Conservation (phyloP, 1,284 basidiomycete genomes). For the Rhodotorula sp. region DNA sequence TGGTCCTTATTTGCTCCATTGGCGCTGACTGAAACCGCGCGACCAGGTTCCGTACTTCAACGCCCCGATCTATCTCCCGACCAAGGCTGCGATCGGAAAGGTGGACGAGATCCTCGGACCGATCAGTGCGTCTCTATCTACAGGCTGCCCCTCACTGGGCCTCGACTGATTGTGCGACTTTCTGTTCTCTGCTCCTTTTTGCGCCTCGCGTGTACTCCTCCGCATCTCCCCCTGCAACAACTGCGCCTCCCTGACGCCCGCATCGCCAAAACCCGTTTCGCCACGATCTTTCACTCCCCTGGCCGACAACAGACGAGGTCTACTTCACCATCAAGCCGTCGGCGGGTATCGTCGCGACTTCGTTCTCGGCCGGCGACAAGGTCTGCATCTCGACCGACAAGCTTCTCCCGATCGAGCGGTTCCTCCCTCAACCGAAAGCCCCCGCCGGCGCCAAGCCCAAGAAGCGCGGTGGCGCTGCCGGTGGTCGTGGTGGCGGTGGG, state of each 20-base stretch:
- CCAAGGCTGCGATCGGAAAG: slow-evolving; percentile 93
- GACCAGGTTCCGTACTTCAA: slow-evolving; percentile 88
- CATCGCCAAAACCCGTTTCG: no score
- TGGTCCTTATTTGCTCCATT: neutral
- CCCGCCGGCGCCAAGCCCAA: slow-evolving; percentile 55
- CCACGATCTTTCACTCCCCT: no score
- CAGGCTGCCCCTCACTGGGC: no score
- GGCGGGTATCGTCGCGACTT: slow-evolving; percentile 88
- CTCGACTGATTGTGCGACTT: no score
- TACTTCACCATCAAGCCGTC: slow-evolving; percentile 98
- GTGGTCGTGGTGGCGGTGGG: slow-evolving; percentile 32
- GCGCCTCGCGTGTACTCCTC: no score
- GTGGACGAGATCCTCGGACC: slow-evolving; percentile 96
- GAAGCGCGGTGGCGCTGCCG: slow-evolving; percentile 41
- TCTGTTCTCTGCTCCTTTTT: no score
- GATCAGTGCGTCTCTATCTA: slow-evolving; percentile 68
- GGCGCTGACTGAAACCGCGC: neutral
- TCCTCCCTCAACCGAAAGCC: slow-evolving; percentile 93
- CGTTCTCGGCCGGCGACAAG: slow-evolving; percentile 97
- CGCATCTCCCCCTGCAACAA: no score
- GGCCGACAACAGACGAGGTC: slow-evolving; percentile 65
- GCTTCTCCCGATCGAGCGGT: slow-evolving; percentile 91
- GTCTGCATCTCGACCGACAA: slow-evolving; percentile 97
- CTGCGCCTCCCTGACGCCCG: no score
- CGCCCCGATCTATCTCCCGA: slow-evolving; percentile 96